A percentile compares a stretch with the other conserved stretches of the same genome.
Conservation (phyloP, 768 basidiomycete species). For the Phlegmacium glaucopus region DNA sequence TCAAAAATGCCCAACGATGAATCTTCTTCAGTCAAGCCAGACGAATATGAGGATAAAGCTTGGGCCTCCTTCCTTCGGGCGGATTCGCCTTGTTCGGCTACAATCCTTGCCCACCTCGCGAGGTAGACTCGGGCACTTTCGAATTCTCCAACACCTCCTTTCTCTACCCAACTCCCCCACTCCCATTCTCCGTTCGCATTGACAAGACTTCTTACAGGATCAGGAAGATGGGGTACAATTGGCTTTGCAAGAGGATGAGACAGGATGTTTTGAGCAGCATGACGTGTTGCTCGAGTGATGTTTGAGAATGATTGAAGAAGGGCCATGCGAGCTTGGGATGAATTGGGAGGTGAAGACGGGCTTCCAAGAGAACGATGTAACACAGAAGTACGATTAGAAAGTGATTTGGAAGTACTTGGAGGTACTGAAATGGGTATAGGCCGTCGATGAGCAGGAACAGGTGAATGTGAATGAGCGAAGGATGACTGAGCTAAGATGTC, state of each 20-base stretch:
- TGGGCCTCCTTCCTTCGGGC: conserved; percentile 80
- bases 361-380: conserved; percentile 76
- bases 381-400: conserved; percentile 68
- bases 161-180: conserved; percentile 93
- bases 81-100: conserved; percentile 96
- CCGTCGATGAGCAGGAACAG: conserved; percentile 79
- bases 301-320: conserved; percentile 93
- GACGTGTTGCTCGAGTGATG: conserved; percentile 88
- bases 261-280: conserved; percentile 92
- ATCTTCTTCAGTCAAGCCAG: conserved; percentile 53
- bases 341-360: conserved; percentile 45
- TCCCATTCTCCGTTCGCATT: conserved; percentile 89
- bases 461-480: conserved; percentile 72
- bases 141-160: conserved; percentile 91
- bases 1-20: conserved; percentile 88
- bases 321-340: conserved; percentile 73
- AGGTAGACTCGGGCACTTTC: conserved; percentile 96
- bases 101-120: conserved; percentile 94
- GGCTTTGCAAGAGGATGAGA: conserved; percentile 96
- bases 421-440: conserved; percentile 59
- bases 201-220: conserved; percentile 88
- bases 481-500: conserved; percentile 81
- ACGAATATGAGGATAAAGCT: conserved; percentile 48
- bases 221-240: conserved; percentile 92
- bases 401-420: conserved; percentile 37